Conservation (phyloP, 2,329 filamentous ascomycete genomes). For the Aspergillus pseudoglaucus region DNA sequence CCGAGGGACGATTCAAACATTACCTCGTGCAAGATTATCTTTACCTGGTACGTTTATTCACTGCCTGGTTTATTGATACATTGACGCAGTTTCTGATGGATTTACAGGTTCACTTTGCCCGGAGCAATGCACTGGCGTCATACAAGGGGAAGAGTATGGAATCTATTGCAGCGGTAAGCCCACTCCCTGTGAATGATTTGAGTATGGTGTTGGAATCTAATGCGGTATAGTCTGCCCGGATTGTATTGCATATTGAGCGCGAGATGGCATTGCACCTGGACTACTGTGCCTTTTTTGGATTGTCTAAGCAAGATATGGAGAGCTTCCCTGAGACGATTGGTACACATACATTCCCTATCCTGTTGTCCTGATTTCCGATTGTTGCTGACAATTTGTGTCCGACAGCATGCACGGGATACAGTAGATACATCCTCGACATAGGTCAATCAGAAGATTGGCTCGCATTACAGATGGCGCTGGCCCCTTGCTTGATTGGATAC, state of each 20-base stretch:
- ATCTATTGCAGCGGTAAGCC: slow-evolving; percentile 62
- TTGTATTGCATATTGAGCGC: slow-evolving; percentile 68
- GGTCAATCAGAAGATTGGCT: slow-evolving; percentile 85
- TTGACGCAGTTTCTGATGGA: slow-evolving; percentile 2
- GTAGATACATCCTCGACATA: slow-evolving; percentile 79
- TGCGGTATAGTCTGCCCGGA: slow-evolving; percentile 51
- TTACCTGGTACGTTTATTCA: slow-evolving; percentile 58
- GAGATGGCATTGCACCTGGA: slow-evolving; percentile 76
- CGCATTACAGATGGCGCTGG: slow-evolving; percentile 73
- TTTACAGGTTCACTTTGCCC: slow-evolving; percentile 69
- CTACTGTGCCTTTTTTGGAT: slow-evolving; percentile 76
- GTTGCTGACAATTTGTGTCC: neutral
- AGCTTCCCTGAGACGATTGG: slow-evolving; percentile 67
- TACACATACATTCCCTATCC: slow-evolving; percentile 18
- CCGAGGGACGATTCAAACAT: slow-evolving; percentile 70
- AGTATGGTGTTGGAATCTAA: neutral
- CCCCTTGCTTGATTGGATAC: slow-evolving; percentile 88
- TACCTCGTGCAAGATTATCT: slow-evolving; percentile 92
- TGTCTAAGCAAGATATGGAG: slow-evolving; percentile 67
- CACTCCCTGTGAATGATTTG: neutral
- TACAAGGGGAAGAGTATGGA: slow-evolving; percentile 74
- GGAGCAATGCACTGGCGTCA: slow-evolving; percentile 75
- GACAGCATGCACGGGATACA: slow-evolving; percentile 72
- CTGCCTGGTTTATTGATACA: neutral
- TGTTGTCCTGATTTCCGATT: neutral